Base-by-base conservation (phyloP, 257 asterid species). In the Przewalskia tangutica region DNA sequence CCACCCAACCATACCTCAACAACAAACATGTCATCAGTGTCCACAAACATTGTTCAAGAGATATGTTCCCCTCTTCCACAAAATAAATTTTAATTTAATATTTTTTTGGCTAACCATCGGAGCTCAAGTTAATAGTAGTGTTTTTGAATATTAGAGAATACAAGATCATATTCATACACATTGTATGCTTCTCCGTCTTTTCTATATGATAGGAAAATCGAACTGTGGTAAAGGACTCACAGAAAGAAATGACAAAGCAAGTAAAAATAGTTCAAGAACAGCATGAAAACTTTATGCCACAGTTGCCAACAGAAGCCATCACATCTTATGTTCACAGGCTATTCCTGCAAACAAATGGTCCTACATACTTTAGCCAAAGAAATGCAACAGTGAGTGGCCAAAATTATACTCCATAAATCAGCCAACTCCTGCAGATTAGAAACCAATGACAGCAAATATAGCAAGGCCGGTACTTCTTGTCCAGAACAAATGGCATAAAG, bases 361-460 rank as follows among this genome's bases (percentile, higher is more conserved):
- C 23, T 75, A 48, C 36, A 75, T 50, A 27, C 27, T 75, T 14
- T 75, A 75, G 60, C 59, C 42, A 1, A 75, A 50, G 60, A 23
- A 75, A 75, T 23, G 62, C 58, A 23, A 75, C 79, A 75, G 46
- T 13, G 46, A 75, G 42, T 75, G 46, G 79, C 79, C 62, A 50
- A 75, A 46, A 75, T 71, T 46, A 12, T 12, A 75, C 79, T 48
- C 44, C 79, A 75, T 27, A 50, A 23, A 75, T 4, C 59, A 75
- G 62, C 79, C 79, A 75, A 75, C 62, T 75, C n/a, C 79, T 50
- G 62, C 62, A 50, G 27, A 75, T 50, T 50, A 75, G 79, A 48
- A 13, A 75, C 5, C n/a, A 50, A 50, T 13, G 59, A 50, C 11
- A 14, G 44, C 18, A 75, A 75, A 75, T 75, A 71, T 71, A 34